phyloP scores from a whole-genome alignment of 345 rosid species.

The Salix udensis region DNA sequence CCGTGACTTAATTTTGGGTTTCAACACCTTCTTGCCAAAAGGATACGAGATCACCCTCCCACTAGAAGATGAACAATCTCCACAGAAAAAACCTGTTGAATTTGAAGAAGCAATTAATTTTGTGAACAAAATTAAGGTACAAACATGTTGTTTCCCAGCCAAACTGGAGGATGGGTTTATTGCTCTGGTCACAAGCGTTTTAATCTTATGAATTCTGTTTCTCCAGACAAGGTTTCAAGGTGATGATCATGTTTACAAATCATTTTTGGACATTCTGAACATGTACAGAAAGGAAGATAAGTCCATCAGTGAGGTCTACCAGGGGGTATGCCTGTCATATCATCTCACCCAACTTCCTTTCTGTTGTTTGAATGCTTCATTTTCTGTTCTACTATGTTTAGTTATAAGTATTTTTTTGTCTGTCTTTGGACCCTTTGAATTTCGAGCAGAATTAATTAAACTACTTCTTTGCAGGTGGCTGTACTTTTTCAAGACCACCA shows the following conservation, averaged over 20 bases:
- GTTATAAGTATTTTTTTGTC: neutral
- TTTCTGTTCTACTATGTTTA: neutral
- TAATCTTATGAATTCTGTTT: conserved; percentile 10
- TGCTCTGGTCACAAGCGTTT: neutral
- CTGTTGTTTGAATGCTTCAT: neutral
- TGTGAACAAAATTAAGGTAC: conserved; percentile 37
- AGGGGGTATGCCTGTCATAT: conserved; percentile 22
- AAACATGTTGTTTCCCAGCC: neutral
- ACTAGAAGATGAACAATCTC: conserved; percentile 26
- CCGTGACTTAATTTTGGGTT: conserved; percentile 33
- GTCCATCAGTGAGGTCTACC: conserved; percentile 34
- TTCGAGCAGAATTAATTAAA: conserved; percentile 3
- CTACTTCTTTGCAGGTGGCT: conserved; percentile 60
- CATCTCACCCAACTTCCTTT: conserved; percentile 3
- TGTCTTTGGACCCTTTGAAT: neutral
- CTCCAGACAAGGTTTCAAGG: conserved; percentile 37
- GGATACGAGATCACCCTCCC: conserved; percentile 36
- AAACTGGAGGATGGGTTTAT: neutral
- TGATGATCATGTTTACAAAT: conserved; percentile 28
- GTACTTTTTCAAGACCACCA: conserved; percentile 71
- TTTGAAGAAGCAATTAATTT: conserved; percentile 37
- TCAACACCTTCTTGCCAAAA: conserved; percentile 37
- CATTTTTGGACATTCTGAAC: conserved; percentile 33
- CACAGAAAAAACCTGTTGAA: conserved; percentile 35
- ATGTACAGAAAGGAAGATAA: conserved; percentile 34